A percentile compares a stretch with the other conserved stretches of the same genome.
Conservation (phyloP, 441 rosid species). For the Rhodomyrtus psidioides region DNA sequence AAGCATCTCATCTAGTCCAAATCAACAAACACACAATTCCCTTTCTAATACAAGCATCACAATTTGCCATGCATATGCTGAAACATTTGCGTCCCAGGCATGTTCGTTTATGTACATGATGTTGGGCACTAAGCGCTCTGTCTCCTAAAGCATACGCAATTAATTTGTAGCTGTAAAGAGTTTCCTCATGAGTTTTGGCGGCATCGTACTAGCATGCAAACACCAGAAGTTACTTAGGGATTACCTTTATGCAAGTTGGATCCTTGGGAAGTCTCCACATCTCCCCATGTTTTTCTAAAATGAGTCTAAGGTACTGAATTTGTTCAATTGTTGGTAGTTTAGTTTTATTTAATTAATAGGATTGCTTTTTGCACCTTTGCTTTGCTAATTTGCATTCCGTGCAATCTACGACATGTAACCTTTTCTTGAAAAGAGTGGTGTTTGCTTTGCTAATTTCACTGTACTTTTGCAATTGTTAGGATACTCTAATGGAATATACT, state of each 20-base stretch:
- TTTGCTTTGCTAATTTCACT: not conserved
- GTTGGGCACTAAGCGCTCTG: not conserved
- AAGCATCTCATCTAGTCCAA: not conserved
- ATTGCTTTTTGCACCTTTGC: not conserved
- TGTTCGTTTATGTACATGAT: not conserved
- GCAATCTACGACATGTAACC: not conserved
- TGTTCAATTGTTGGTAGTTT: not conserved
- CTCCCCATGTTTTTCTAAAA: not conserved
- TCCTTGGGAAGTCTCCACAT: not conserved
- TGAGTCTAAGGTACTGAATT: not conserved
- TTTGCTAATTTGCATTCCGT: not conserved
- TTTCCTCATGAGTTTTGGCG: not conserved
- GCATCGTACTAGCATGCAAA: not conserved
- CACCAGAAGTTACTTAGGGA: not conserved
- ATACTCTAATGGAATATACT: not conserved
- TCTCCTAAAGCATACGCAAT: not conserved
- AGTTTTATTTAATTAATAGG: not conserved
- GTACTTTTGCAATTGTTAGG: not conserved
- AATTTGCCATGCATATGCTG: not conserved
- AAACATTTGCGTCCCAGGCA: not conserved
- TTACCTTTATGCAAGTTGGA: not conserved
- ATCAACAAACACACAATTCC: not conserved
- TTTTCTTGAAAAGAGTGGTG: not conserved
- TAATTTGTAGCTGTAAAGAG: not conserved
- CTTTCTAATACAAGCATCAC: not conserved